Conservation (phyloP, 345 rosid genomes). For the Aegle marmelos region DNA sequence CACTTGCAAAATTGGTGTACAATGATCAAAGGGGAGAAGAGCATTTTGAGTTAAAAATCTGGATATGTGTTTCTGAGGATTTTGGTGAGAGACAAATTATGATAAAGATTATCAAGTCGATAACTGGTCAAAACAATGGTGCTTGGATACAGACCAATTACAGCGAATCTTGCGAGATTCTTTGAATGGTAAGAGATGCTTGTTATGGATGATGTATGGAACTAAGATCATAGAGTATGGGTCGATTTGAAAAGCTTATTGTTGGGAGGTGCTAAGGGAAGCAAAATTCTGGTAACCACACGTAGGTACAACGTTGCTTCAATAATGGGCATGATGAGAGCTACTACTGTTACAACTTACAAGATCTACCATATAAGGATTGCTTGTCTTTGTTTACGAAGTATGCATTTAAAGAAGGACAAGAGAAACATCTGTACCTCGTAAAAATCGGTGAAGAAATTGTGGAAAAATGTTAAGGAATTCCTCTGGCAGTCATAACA, state of each 20-base stretch:
- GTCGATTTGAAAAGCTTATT: neutral
- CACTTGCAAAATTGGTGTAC: no score
- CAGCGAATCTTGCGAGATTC: slow-evolving; percentile 1
- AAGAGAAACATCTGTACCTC: neutral
- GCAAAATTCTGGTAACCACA: slow-evolving; percentile 20
- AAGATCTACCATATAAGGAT: neutral
- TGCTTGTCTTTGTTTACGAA: neutral
- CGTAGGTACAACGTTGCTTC: neutral
- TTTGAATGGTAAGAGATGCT: slow-evolving; percentile 8
- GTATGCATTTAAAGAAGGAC: neutral
- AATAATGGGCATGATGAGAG: neutral
- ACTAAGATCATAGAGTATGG: neutral
- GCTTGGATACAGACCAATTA: neutral
- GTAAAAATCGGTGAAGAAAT: neutral
- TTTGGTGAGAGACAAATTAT: neutral
- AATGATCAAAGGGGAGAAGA: no score
- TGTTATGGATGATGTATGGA: slow-evolving; percentile 21
- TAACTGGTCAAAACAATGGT: neutral
- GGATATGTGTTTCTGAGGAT: slow-evolving; percentile 17
- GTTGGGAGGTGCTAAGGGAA: neutral
- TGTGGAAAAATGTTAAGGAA: neutral
- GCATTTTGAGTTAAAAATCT: neutral
- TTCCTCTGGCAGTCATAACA: slow-evolving; percentile 10
- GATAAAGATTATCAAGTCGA: neutral
- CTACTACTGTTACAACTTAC: neutral